These are phyloP conservation scores for Wickerhamomyces canadensis DNA, from an alignment of 805 yeast genomes.

Conservation along the genomic window DNA sequence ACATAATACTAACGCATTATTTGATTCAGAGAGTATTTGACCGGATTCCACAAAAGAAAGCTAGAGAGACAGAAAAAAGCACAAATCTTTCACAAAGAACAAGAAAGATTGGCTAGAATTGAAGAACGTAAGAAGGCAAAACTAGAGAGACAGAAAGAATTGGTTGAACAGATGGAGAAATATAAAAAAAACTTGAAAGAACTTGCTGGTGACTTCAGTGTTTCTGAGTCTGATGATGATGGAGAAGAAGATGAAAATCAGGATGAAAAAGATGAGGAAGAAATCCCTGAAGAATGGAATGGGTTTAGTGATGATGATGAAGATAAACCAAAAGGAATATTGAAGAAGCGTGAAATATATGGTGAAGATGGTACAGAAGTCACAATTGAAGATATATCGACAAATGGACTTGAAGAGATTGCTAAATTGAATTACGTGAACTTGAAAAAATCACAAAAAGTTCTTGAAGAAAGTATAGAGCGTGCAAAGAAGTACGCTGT, in stretches of 20 bases:
- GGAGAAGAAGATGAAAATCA: constrained; percentile 27
- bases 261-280: constrained; percentile 16
- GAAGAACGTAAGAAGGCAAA: constrained; percentile 68
- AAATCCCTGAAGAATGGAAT: constrained; percentile 31
- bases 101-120: constrained; percentile 62
- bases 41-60: constrained; percentile 95
- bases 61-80: constrained; percentile 86
- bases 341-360: constrained; percentile 22
- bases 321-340: constrained; percentile 18
- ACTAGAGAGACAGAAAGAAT: constrained; percentile 62
- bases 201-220: constrained; percentile 17
- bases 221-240: constrained; percentile 15
- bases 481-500: constrained; percentile 83
- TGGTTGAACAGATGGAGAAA: constrained; percentile 58
- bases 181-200: constrained; percentile 42
- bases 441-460: constrained; percentile 57
- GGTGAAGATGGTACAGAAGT: constrained; percentile 38
- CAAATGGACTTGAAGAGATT: constrained; percentile 48
- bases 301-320: constrained; percentile 28
- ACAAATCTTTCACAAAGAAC: constrained; percentile 66
- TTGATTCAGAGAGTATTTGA: constrained; percentile 59
- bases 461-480: constrained; percentile 66
- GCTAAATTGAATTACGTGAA: constrained; percentile 71
- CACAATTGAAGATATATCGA: constrained; percentile 42
- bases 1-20: too few relatives aligned